Evolutionary conservation across 1,139 yeast species (phyloP), one percentile per base, ranked within the genome.

Genomic region (Geotrichum cucujoidarum): DNA sequence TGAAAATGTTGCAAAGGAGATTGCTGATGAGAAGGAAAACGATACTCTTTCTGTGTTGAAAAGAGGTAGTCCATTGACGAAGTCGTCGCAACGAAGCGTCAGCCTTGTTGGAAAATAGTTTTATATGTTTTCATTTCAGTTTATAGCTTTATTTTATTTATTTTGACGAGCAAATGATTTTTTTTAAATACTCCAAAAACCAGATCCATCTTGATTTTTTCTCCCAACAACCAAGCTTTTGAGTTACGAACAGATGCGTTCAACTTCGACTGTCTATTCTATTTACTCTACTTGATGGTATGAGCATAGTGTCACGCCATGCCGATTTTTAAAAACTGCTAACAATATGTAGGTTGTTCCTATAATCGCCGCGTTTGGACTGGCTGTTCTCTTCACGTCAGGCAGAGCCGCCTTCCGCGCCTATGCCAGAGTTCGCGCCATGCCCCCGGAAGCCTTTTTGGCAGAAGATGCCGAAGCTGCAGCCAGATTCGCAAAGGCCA

Each of bases 381-480:
- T 56, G 18, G 58, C 59, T 16, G 46, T 62, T 14, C 49, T 53
- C 2, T 50, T 59, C 31, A 63, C 64, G 3, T 55, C 58, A 4
- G 66, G 57, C 11, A 54, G 70, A 17, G 70, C 69, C 1, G 69
- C 67, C 2, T 47, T 53, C 35, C 50, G 70, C n/a, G 70, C 70
- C 2, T 57, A 53, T 38, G 53, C 54, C 11, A 54, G 69, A 30
- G 57, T 61, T 43, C 52, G 55, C 21, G 50, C 54, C 32, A 53
- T 67, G 47, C 69, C 69, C 1, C 64, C 67, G 3, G 63, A 63
- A 38, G 60, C 60, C 16, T 66, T 65, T 50, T 33, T 29, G 14
- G 40, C 45, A 13, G 40, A 41, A 21, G 35, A 36, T 18, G 21
- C 41, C 17, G 62, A 62, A 8, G 52, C 53, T 13, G 57, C 54